Evolutionary conservation across 1,284 basidiomycete species (phyloP), one percentile per base, ranked within the genome.

Genomic region (Sparassis latifolia): DNA sequence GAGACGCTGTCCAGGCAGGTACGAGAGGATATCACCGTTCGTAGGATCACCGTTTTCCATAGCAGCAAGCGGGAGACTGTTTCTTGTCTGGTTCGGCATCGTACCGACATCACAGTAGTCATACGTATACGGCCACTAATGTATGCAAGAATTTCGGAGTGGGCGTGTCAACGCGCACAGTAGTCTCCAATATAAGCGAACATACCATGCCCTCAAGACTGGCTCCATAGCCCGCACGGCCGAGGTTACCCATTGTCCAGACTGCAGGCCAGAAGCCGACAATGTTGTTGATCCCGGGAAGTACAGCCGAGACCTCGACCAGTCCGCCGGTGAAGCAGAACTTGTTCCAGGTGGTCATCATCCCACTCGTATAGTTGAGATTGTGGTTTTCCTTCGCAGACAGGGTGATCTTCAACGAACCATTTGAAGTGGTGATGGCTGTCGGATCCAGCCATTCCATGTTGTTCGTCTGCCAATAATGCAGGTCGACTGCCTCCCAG

Each of bases 271-370:
- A 82, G 51, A 80, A 66, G 45, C 82, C 82, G 37, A 57, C 45
- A 39, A 78, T 55, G 50, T 75, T 75, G 60, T 78, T 82, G 12
- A 70, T 69, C 1, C 95, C 96, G 0, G 96, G 95, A 5, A 97
- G 71, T n/a, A 78, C 79, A n/a, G 94, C 82, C 4, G 78, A 76
- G 3, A 79, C 77, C 60, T 86, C 79, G 44, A 92, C 69, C 52
- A 90, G 71, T 28, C 90, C 90, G 35, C 92, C 91, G 1, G 89
- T 93, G 70, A 97, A 97, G 69, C 95, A 97, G 62, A 97, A 89
- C 67, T 97, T 92, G 67, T 93, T 93, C 91, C 91, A 92, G 7
- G 78, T 78, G 30, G 82, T 72, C 61, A 91, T 69, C 74, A 84
- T 74, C 0, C 82, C 87, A 30, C 87, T 81, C 55, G 83, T 75